Base-by-base conservation (phyloP, 2,329 filamentous ascomycete genomes). In the Neofusicoccum kwambonambiense region DNA sequence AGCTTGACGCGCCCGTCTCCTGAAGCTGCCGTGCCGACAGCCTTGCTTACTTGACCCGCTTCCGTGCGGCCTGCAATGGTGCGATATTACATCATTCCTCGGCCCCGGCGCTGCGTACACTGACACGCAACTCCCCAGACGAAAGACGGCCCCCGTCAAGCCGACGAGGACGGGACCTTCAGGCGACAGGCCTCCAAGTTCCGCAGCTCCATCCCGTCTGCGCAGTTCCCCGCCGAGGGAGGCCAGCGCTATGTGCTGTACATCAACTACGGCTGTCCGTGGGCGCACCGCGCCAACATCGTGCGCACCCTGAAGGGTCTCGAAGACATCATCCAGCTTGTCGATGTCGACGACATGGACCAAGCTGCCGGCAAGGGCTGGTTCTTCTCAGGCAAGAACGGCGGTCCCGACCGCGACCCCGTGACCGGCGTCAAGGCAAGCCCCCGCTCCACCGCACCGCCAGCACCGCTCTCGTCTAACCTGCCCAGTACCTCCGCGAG, bases 211-310 rank as follows among this genome's bases (percentile, higher is more conserved):
- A 77, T 89, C 64, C 87, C 84, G 0, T 78, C 75, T 3, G 79
- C 83, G 0, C 74, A 78, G 19, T 89, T 86, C 65, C 83, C 86
- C 0, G 80, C 86, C 0, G 84, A 86, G 66, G 82, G 27, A 31
- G 27, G 81, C 45, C 39, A 31, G 19, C 83, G 87, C 13, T 89
- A 89, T 76, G 84, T 80, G 0, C 76, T 89, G 3, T 89, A 88
- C 71, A 74, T 87, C 41, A 84, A 84, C 34, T 82, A 81, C 3
- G 83, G 82, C 3, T 89, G 87, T 67, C 87, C 87, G 4, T 89
- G 86, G 87, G 86, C 86, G 44, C 82, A 84, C 67, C 79, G 82
- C 17, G 69, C 76, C 1, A 81, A 81, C 68, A 75, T 84, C 34
- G 79, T 82, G 4, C 77, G 80, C 42, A 74, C 69, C 11, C 74